phyloP scores from a whole-genome alignment of 148 eudicot genomes.

The Camellia japonica region DNA sequence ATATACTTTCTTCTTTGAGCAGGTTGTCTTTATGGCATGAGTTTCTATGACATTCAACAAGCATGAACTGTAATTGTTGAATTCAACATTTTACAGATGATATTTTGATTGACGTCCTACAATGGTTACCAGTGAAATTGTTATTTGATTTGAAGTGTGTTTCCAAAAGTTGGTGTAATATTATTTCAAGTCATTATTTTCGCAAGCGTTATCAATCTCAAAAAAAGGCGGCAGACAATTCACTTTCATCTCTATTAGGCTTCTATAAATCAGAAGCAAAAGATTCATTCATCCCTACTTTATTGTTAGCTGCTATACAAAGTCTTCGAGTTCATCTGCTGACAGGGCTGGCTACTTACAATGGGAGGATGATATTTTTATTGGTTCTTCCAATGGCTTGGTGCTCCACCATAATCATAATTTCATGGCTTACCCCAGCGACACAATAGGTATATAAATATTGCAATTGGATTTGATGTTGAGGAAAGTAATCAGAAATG shows the following conservation, averaged over 20 bases:
- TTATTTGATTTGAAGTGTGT: not conserved
- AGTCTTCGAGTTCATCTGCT: not conserved
- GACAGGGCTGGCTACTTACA: not conserved
- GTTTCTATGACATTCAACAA: not conserved
- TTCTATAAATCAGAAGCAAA: not conserved
- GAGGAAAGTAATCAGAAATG: not conserved
- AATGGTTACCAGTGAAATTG: not conserved
- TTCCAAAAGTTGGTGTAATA: not conserved
- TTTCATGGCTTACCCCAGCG: not conserved
- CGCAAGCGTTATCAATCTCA: not conserved
- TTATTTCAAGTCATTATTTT: not conserved
- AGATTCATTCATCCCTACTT: not conserved
- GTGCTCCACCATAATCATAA: not conserved
- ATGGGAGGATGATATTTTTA: not conserved
- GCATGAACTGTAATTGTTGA: not conserved
- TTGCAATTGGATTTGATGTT: not conserved
- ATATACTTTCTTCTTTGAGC: not conserved
- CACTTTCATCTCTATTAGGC: not conserved
- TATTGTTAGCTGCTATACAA: too few species aligned
- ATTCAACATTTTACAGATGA: not conserved
- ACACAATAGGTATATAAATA: not conserved
- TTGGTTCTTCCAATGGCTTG: constrained; percentile 9
- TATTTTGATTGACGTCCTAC: not conserved
- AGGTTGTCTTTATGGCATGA: not conserved
- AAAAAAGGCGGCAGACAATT: not conserved